Evolutionary conservation across 1,139 yeast species (phyloP), one percentile per base, ranked within the genome.

Genomic region (Yamadazyma taylorii): DNA sequence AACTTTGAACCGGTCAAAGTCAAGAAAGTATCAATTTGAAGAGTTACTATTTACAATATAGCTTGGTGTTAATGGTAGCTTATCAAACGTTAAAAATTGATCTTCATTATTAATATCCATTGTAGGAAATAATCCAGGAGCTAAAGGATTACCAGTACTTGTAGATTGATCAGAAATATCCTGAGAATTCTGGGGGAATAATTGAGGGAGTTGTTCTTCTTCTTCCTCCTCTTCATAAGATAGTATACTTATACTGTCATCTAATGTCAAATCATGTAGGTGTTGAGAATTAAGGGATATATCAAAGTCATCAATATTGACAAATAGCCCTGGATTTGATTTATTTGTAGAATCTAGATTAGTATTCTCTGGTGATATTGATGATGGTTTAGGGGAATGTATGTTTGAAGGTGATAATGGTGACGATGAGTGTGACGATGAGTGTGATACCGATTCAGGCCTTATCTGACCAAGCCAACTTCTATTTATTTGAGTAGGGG

Each of bases 101-200:
- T 32, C 33, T 15, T 43, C 41, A 32, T 47, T 60, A 30, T 46
- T 42, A 13, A 61, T 41, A 23, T 61, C 50, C 69, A 69, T 63
- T 14, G 46, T 44, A 2, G 75, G 75, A 41, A 68, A 69, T 8
- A 69, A 53, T 1, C 69, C 72, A 0, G 73, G 73, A 1, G 49
- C 65, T 9, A 55, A 40, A 7, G 56, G 57, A 32, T 56, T 55
- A 5, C 27, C 25, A 24, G 24, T 14, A n/a, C n/a, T 6, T n/a
- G 13, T 8, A 9, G 30, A 27, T 14, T 27, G n/a, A 27, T 15
- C 7, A 6, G 15, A 6, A 14, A 17, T 12, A 11, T 27, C 30
- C 6, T 16, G 6, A 9, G 30, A 14, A 27, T 6, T 27, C 7
- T 5, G 21, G 21, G 21, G 21, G 21, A 27, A 9, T 10, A 27